phyloP scores from a whole-genome alignment of 345 rosid species.

The Litchi chinensis region DNA sequence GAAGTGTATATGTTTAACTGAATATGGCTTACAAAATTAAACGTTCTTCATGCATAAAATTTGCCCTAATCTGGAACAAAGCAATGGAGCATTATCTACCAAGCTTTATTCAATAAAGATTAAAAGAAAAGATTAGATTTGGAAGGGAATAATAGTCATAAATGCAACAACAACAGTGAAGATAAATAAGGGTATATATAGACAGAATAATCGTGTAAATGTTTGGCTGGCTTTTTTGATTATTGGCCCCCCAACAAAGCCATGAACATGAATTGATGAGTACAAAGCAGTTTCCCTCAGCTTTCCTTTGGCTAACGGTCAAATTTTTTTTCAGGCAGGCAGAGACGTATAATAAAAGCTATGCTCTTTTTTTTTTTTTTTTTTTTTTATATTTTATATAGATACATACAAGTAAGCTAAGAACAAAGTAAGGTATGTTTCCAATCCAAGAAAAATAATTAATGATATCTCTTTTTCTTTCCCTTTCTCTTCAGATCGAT shows the following conservation, averaged over 20 bases:
- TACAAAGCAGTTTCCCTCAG: background rate
- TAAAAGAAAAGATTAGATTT: conserved; percentile 4
- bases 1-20: no score
- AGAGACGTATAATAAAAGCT: conserved; percentile 8
- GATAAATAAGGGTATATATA: background rate
- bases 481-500: background rate
- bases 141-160: conserved; percentile 2
- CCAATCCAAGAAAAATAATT: conserved; percentile 35
- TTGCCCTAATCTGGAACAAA: no score
- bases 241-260: conserved; percentile 20
- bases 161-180: background rate
- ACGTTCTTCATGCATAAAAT: no score
- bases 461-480: conserved; percentile 28
- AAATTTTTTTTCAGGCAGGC: conserved; percentile 15
- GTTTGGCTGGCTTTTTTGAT: background rate
- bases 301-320: conserved; percentile 20
- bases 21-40: no score
- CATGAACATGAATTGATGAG: conserved; percentile 17
- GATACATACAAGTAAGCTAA: conserved; percentile 8
- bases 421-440: conserved; percentile 42
- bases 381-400: background rate
- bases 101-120: background rate
- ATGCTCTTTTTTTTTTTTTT: conserved; percentile 9
- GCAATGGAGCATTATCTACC: no score
- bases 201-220: conserved; percentile 10